Base-by-base conservation (phyloP, 2,329 filamentous ascomycete genomes). In the Aspergillus chevalieri region DNA sequence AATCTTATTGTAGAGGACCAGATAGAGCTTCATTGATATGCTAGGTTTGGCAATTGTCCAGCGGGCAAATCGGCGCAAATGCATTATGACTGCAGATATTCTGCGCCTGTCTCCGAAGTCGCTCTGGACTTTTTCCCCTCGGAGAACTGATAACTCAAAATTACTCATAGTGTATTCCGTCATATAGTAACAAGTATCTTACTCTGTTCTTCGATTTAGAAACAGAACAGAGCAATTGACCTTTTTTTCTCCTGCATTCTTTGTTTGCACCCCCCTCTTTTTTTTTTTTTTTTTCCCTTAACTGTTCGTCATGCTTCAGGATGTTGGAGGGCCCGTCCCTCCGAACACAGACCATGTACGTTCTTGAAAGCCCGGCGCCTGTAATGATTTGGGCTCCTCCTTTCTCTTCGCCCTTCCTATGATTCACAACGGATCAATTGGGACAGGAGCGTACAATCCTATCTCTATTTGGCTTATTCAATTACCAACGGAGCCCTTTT, bases 281-380 rank as follows among this genome's bases (percentile, higher is more conserved):
- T 19, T 15, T 41, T 17, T 41, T 19, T 19, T 41, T 24, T 24
- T 9, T n/a, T 26, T 43, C 14, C 17, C 17, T 19, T 48, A 22
- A 41, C 50, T 12, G 12, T 38, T 44, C 50, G 59, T 38, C 34
- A 73, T 73, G 70, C 58, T 65, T 33, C 66, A 69, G 53, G 60
- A 60, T 33, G 49, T 87, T 34, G 87, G 87, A 60, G 83, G 86
- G 62, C 81, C 87, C 4, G 87, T 92, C 52, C 87, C 87, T 49
- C 80, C 84, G 36, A 83, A 91, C 65, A 91, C 87, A 49, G 81
- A 85, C 50, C 87, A 92, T 76, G 86, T 89, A 75, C 74, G 82
- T 77, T 41, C 17, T 22, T 51, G 41, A 51, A 48, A 30, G 26
- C 43, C 26, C 43, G 43, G 22, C 22, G 33, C 47, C 24, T 36